phyloP scores from a whole-genome alignment of 768 basidiomycete species.

The Tricholoma saponaceum region DNA sequence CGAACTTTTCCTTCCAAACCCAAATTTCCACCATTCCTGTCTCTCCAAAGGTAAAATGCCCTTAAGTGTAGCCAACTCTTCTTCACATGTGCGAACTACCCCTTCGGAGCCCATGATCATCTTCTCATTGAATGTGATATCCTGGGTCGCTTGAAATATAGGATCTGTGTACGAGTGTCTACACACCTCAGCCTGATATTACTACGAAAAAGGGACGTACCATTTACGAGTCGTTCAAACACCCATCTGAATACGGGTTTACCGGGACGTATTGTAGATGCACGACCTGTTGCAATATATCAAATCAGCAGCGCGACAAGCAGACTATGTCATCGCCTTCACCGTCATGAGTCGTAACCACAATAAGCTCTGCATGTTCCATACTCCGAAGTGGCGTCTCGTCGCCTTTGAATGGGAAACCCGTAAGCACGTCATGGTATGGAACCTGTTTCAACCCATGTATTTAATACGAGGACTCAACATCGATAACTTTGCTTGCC shows the following conservation, averaged over 20 bases:
- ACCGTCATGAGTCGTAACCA: slow-evolving; percentile 77
- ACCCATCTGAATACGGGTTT: slow-evolving; percentile 87
- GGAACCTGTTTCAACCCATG: slow-evolving; percentile 45
- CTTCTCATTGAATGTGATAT: slow-evolving; percentile 76
- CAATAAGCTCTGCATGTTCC: slow-evolving; percentile 87
- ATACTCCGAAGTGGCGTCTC: slow-evolving; percentile 75
- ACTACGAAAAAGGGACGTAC: slow-evolving; percentile 34
- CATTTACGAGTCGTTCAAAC: slow-evolving; percentile 77
- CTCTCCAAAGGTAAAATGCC: slow-evolving; percentile 54
- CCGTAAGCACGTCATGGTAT: slow-evolving; percentile 77
- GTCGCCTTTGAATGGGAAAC: slow-evolving; percentile 91
- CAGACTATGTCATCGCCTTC: neutral
- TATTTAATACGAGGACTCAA: neutral
- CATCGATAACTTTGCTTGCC: slow-evolving; percentile 34
- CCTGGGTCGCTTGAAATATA: slow-evolving; percentile 77
- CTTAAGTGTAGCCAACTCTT: slow-evolving; percentile 66
- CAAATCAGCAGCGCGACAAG: neutral
- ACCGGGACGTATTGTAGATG: slow-evolving; percentile 81
- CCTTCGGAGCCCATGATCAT: slow-evolving; percentile 54
- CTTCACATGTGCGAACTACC: slow-evolving; percentile 68
- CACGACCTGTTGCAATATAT: slow-evolving; percentile 52
- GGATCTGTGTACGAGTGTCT: slow-evolving; percentile 44
- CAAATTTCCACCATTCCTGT: slow-evolving; percentile 29
- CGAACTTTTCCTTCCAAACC: slow-evolving; percentile 44
- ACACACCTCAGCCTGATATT: neutral